phyloP scores from a whole-genome alignment of 176 grass and related monocot species.

The Themeda triandra region DNA sequence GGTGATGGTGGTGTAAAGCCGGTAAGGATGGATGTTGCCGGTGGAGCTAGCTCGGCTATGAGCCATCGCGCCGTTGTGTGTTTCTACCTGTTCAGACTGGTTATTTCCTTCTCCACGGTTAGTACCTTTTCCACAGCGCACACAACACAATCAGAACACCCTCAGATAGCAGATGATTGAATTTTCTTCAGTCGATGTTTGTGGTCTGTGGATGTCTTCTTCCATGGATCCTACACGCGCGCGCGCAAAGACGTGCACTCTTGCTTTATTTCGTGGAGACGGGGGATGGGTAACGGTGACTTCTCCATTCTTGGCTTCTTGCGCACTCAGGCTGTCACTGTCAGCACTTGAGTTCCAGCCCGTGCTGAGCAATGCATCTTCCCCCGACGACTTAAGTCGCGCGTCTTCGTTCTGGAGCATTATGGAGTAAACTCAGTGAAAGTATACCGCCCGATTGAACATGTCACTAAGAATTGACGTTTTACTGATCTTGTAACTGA shows the following conservation, averaged over 20 bases:
- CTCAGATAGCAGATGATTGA: too few species aligned
- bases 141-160: too few species aligned
- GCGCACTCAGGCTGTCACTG: neutral
- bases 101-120: too few species aligned
- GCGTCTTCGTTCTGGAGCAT: neutral
- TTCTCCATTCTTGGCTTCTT: neutral
- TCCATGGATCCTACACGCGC: neutral
- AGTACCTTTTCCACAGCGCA: too few species aligned
- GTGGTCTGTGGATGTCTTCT: neutral
- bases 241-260: too few species aligned
- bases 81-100: too few species aligned
- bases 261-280: neutral
- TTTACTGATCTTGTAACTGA: neutral
- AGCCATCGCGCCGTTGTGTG: neutral
- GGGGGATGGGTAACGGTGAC: neutral
- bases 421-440: neutral
- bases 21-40: neutral
- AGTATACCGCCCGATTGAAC: neutral
- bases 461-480: neutral
- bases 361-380: neutral
- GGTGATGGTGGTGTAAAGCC: neutral
- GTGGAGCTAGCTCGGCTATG: neutral
- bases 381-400: neutral
- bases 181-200: neutral
- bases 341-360: neutral